Evolutionary conservation across 2,329 filamentous ascomycete genomes (phyloP), one percentile per base, ranked within the genome.

Genomic region (Sodiomyces alkalinus): DNA sequence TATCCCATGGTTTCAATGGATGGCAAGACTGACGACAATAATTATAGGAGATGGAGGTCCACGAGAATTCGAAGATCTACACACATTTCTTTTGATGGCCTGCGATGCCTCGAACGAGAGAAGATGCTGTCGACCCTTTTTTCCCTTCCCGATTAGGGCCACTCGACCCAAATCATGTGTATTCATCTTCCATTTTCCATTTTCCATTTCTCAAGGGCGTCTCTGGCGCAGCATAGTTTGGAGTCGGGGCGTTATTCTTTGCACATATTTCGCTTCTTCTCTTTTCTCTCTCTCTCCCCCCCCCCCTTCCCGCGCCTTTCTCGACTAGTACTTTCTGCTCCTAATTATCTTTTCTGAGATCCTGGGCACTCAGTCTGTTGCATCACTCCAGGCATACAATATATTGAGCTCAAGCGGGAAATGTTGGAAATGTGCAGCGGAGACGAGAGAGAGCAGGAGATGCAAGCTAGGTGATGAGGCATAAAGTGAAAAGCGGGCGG

Each of bases 11-110:
- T 17, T 4, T 17, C 10, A 19, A 3, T 5, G 13, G 18, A 5
- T 19, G 9, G n/a, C n/a, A n/a, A n/a, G n/a, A n/a, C n/a, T n/a
- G n/a, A n/a, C n/a, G n/a, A n/a, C n/a, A n/a, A n/a, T 17, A 9
- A 17, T n/a, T 30, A 21, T 37, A 96, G 90, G 90, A 98, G 62
- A 98, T 98, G 90, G 90, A 96, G 64, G 90, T 98, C 46, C 90
- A 98, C 54, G 90, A 96, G 58, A 82, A 79, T 52, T 96, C 90
- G 41, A 98, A 96, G 63, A 86, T 94, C 48, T 94, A 98, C 65
- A 98, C 90, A 44, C 90, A 98, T 68, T 98, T 98, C 70, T 96
- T 98, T 67, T 98, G 72, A 87, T 56, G 58, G 65, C n/a, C 41
- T 41, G 34, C 34, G 34, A 44, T 40, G 37, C 42, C 40, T 39